Conservation (phyloP, 1,284 basidiomycete genomes). For the Hymenochaete sp. region DNA sequence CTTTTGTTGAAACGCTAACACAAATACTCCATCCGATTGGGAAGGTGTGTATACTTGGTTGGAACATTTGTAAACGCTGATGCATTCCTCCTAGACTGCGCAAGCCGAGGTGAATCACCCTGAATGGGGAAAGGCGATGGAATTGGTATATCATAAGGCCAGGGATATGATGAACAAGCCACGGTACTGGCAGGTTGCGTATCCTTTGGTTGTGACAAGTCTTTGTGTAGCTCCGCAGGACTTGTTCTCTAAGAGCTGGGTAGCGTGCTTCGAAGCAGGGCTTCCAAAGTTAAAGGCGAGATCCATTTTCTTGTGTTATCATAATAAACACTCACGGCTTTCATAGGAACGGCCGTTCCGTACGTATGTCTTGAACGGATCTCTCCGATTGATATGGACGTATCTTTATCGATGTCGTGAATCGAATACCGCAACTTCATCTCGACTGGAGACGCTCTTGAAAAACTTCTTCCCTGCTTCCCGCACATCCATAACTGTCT, state of each 20-base stretch:
- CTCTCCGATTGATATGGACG: conserved; percentile 84
- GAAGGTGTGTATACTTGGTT: conserved; percentile 43
- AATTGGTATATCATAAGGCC: conserved; percentile 78
- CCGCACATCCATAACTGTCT: conserved; percentile 52
- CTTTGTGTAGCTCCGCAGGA: conserved; percentile 85
- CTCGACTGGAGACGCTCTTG: conserved; percentile 72
- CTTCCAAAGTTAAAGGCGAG: conserved; percentile 73
- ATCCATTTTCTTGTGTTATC: not conserved
- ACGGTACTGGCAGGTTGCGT: conserved; percentile 85
- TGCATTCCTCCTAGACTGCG: conserved; percentile 51
- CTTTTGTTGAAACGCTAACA: conserved; percentile 80
- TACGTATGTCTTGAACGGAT: conserved; percentile 73
- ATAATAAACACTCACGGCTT: conserved; percentile 4
- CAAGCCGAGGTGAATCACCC: conserved; percentile 97
- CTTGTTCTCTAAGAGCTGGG: conserved; percentile 81
- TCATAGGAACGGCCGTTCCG: conserved; percentile 70
- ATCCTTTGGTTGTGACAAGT: conserved; percentile 76
- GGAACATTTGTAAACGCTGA: conserved; percentile 9
- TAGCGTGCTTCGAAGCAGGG: conserved; percentile 59
- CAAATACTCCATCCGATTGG: conserved; percentile 83
- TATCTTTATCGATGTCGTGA: conserved; percentile 92
- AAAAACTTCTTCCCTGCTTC: conserved; percentile 77
- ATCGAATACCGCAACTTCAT: conserved; percentile 65
- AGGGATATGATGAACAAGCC: conserved; percentile 84
- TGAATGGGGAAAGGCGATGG: conserved; percentile 87